A percentile compares a stretch with the other conserved stretches of the same genome.
These are phyloP conservation scores for Lavandula angustifolia DNA, from an alignment of 257 asterid genomes.

Conservation along the genomic window DNA sequence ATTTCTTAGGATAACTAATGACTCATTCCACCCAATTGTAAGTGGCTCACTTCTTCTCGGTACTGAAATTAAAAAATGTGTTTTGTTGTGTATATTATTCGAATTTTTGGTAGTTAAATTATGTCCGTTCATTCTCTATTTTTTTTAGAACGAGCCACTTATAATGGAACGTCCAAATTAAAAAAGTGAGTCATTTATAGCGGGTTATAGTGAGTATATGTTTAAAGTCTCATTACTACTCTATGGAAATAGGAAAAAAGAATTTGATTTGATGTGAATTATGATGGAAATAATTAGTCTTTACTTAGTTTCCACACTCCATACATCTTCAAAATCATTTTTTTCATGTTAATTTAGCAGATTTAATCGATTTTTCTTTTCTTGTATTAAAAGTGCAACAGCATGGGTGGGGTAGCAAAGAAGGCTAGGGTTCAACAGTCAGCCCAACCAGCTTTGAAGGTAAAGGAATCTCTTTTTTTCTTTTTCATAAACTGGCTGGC, in stretches of 20 bases:
- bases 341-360: background rate
- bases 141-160: too few species aligned
- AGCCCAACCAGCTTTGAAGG: constrained; percentile 84
- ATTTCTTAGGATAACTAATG: constrained; percentile 32
- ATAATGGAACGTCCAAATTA: too few species aligned
- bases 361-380: background rate
- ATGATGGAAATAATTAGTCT: background rate
- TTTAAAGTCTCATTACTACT: constrained; percentile 31
- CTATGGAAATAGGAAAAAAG: constrained; percentile 14
- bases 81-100: too few species aligned
- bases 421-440: constrained; percentile 86
- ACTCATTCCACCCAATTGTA: too few species aligned
- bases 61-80: too few species aligned
- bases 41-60: too few species aligned
- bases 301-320: background rate
- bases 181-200: too few species aligned
- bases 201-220: constrained; percentile 15
- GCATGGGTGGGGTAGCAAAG: constrained; percentile 77
- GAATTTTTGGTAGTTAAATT: too few species aligned
- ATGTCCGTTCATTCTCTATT: too few species aligned
- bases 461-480: constrained; percentile 27
- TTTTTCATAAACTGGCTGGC: background rate
- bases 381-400: constrained; percentile 54
- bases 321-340: background rate
- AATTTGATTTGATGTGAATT: constrained; percentile 27